Conservation (phyloP, 176 grass and related monocot genomes). For the Triticum timopheevii region DNA sequence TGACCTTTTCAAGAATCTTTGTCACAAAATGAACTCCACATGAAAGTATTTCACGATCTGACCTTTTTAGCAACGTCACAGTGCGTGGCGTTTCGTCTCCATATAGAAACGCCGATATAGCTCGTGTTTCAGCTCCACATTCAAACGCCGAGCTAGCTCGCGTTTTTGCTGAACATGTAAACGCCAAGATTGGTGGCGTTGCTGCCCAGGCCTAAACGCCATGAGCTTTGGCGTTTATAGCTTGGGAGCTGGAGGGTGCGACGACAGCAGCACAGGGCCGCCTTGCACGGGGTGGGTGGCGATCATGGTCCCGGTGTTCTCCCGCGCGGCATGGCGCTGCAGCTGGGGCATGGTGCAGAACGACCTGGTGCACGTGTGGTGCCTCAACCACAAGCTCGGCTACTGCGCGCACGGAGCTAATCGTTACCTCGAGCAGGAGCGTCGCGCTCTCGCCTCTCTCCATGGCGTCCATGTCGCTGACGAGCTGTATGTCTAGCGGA, state of each 20-base stretch:
- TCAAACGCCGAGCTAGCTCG: no score
- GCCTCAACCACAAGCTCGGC: conserved; percentile 81
- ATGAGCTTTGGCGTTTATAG: no score
- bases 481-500: not conserved
- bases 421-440: conserved; percentile 38
- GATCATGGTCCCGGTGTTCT: conserved; percentile 91
- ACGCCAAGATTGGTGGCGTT: no score
- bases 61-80: no score
- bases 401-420: conserved; percentile 40
- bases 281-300: conserved; percentile 92
- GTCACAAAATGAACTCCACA: no score
- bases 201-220: no score
- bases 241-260: conserved; percentile 35
- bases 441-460: conserved; percentile 31
- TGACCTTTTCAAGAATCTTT: no score
- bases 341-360: conserved; percentile 90
- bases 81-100: no score
- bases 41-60: no score
- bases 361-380: conserved; percentile 87
- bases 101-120: no score
- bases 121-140: no score
- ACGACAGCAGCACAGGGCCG: conserved; percentile 55
- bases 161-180: no score
- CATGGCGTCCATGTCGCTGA: conserved; percentile 40
- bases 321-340: conserved; percentile 66